These are phyloP conservation scores for Exophiala lecanii-corni DNA, from an alignment of 2,329 filamentous ascomycete genomes.

Conservation along the genomic window DNA sequence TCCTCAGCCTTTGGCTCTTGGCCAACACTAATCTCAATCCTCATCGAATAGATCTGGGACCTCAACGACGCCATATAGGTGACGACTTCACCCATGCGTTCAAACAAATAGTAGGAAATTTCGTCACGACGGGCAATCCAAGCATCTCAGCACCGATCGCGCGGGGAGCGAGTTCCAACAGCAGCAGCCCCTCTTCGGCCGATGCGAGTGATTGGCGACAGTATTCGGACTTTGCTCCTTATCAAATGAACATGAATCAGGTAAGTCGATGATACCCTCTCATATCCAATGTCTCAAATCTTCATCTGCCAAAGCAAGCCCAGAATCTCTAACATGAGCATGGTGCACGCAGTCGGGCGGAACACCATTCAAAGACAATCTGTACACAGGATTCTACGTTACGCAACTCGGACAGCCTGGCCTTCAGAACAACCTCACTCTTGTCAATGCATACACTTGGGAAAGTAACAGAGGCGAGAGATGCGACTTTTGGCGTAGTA, in stretches of 20 bases:
- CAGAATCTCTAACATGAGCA: no score
- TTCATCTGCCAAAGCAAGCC: no score
- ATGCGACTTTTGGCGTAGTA: slow-evolving; percentile 44
- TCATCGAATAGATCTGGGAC: no score
- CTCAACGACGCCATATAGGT: slow-evolving; percentile 23
- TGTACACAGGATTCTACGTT: slow-evolving; percentile 25
- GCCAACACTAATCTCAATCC: no score
- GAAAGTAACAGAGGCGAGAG: slow-evolving; percentile 45
- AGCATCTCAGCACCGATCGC: slow-evolving; percentile 34
- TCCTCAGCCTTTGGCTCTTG: no score
- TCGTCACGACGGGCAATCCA: slow-evolving; percentile 41
- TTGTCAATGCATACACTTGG: slow-evolving; percentile 45
- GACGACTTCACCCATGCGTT: slow-evolving; percentile 38
- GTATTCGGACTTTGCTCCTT: slow-evolving; percentile 32
- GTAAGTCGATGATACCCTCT: slow-evolving; percentile 2
- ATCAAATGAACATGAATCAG: slow-evolving; percentile 44
- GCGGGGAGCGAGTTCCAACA: slow-evolving; percentile 27
- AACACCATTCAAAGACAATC: slow-evolving; percentile 17
- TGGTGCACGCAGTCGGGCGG: slow-evolving; percentile 37
- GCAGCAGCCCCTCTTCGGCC: slow-evolving; percentile 22
- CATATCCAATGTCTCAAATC: no score
- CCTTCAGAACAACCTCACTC: slow-evolving; percentile 37
- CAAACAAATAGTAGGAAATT: slow-evolving; percentile 45
- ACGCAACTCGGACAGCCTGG: slow-evolving; percentile 30
- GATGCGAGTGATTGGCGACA: slow-evolving; percentile 33